Evolutionary conservation across 2,329 filamentous ascomycete genomes (phyloP).

Genomic region (Drechmeria coniospora): DNA sequence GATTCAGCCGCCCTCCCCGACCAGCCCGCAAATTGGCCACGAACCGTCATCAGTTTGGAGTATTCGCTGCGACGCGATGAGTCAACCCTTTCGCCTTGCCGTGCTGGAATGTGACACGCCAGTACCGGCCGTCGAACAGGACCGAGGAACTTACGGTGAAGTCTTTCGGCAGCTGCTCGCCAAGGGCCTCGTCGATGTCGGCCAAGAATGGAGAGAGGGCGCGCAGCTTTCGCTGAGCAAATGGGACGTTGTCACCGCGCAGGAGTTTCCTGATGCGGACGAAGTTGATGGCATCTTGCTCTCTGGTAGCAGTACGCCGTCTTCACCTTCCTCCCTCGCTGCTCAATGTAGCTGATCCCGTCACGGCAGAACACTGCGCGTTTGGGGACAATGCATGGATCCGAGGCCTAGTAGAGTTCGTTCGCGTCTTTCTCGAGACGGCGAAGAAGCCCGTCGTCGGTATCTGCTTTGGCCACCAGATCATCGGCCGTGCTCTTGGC

Average conservation of each 20-base stretch:
- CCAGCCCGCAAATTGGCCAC: too few relatives aligned
- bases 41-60: too few relatives aligned
- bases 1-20: too few relatives aligned
- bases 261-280: slow-evolving; percentile 11
- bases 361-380: slow-evolving; percentile 15
- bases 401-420: slow-evolving; percentile 19
- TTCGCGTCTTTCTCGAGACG: slow-evolving; percentile 11
- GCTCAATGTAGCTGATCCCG: too few relatives aligned
- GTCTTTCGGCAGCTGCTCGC: slow-evolving; percentile 14
- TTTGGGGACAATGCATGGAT: slow-evolving; percentile 26
- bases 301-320: slow-evolving; percentile 17
- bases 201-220: slow-evolving; percentile 4
- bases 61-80: background rate
- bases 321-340: too few relatives aligned
- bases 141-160: slow-evolving; percentile 15
- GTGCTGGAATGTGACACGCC: slow-evolving; percentile 18
- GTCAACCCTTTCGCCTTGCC: slow-evolving; percentile 7
- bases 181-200: slow-evolving; percentile 11
- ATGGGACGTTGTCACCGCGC: slow-evolving; percentile 15
- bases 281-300: slow-evolving; percentile 16
- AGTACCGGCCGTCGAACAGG: slow-evolving; percentile 10
- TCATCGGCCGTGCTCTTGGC: slow-evolving; percentile 24
- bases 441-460: slow-evolving; percentile 21
- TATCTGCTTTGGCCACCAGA: slow-evolving; percentile 32
- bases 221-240: slow-evolving; percentile 12